Conservation (phyloP, 2,329 filamentous ascomycete genomes). For the Coniosporium tulheliwenetii region DNA sequence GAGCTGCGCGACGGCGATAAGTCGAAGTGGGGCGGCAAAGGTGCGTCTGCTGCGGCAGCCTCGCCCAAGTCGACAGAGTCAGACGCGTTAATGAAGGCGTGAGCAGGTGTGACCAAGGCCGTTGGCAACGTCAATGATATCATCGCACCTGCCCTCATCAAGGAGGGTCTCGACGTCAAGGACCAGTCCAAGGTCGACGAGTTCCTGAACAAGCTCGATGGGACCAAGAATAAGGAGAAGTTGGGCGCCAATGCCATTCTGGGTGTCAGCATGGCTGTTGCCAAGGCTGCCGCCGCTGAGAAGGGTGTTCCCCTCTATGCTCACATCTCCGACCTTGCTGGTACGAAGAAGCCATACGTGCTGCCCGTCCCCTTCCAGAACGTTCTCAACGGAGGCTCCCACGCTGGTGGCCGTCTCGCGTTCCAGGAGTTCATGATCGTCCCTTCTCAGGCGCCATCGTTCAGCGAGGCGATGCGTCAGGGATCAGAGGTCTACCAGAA, state of each 20-base stretch:
- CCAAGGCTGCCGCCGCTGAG: slow-evolving; percentile 40
- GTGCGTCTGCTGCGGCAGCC: slow-evolving; percentile 10
- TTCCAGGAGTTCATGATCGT: slow-evolving; percentile 45
- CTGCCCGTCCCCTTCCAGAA: slow-evolving; percentile 44
- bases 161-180: slow-evolving; percentile 36
- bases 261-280: slow-evolving; percentile 43
- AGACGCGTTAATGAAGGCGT: neutral
- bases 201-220: slow-evolving; percentile 39
- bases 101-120: slow-evolving; percentile 34
- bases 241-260: slow-evolving; percentile 46
- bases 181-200: slow-evolving; percentile 38
- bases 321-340: slow-evolving; percentile 38
- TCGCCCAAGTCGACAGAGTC: neutral
- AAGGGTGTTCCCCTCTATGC: slow-evolving; percentile 41
- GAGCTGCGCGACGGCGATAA: slow-evolving; percentile 39
- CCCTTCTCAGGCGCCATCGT: slow-evolving; percentile 60
- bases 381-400: slow-evolving; percentile 58
- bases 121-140: slow-evolving; percentile 39
- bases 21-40: slow-evolving; percentile 37
- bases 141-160: slow-evolving; percentile 39
- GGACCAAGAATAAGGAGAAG: slow-evolving; percentile 42
- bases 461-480: slow-evolving; percentile 92
- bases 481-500: slow-evolving; percentile 97
- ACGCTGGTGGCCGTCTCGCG: slow-evolving; percentile 78
- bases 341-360: slow-evolving; percentile 37